Conservation (phyloP, 805 yeast species). For the Candida xiaguanensis region DNA sequence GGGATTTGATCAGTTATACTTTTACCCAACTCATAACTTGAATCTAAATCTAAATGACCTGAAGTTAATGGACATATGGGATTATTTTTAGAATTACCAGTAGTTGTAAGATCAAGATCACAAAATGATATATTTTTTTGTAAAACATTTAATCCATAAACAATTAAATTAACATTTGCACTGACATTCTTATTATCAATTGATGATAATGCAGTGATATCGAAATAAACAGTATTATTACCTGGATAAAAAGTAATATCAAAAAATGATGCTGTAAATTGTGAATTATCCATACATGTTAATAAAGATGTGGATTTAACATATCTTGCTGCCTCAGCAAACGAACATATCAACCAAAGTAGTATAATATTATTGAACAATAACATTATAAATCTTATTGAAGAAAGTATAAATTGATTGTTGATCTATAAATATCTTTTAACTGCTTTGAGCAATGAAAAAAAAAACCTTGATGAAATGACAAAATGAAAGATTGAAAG, state of each 20-base stretch:
- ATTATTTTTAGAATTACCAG: constrained; percentile 4
- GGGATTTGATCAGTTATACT: constrained; percentile 59
- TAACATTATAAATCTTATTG: neutral
- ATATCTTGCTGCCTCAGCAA: constrained; percentile 11
- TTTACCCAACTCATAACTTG: constrained; percentile 42
- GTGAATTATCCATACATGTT: constrained; percentile 90
- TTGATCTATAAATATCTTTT: neutral
- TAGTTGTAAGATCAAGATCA: constrained; percentile 36
- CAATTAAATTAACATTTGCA: constrained; percentile 63
- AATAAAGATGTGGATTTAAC: constrained; percentile 65
- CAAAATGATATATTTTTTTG: constrained; percentile 61
- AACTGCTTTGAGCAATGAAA: neutral
- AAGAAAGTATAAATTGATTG: neutral
- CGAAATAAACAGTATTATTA: constrained; percentile 58
- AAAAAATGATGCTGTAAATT: constrained; percentile 78
- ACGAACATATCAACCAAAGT: neutral
- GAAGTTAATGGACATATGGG: constrained; percentile 79
- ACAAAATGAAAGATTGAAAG: too few relatives aligned
- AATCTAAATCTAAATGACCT: constrained; percentile 75
- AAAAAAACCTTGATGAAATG: neutral
- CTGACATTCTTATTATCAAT: constrained; percentile 54
- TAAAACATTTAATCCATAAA: constrained; percentile 74
- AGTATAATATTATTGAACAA: neutral
- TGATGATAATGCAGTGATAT: constrained; percentile 75
- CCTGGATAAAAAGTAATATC: constrained; percentile 70